A percentile compares a stretch with the other conserved stretches of the same genome.
Evolutionary conservation across 192 early-diverging fungal species (phyloP).

Genomic region (Pilaira anomala): DNA sequence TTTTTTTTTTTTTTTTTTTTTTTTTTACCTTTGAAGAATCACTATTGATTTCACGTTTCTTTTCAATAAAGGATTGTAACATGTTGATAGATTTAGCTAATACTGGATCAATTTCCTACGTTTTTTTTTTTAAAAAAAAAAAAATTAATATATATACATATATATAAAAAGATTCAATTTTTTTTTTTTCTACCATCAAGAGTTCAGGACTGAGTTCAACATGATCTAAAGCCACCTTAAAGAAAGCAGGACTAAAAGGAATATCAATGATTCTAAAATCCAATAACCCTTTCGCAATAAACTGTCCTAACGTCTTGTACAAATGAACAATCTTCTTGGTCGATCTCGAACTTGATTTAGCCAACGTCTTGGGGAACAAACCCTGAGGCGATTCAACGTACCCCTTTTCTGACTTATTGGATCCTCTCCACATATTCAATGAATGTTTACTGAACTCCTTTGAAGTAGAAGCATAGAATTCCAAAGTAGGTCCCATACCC

Average conservation of each 20-base stretch:
- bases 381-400: slow-evolving; percentile 51
- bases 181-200: slow-evolving; percentile 16
- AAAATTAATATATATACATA: not conserved
- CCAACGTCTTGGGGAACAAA: slow-evolving; percentile 52
- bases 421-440: slow-evolving; percentile 70
- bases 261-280: slow-evolving; percentile 86
- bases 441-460: slow-evolving; percentile 63
- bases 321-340: slow-evolving; percentile 52
- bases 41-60: slow-evolving; percentile 57
- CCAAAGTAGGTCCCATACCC: slow-evolving; percentile 86
- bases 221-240: slow-evolving; percentile 63
- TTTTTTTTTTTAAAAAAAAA: too few species aligned
- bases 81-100: slow-evolving; percentile 65
- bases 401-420: slow-evolving; percentile 19
- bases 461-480: slow-evolving; percentile 86
- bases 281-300: slow-evolving; percentile 85
- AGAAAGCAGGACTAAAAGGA: slow-evolving; percentile 71
- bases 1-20: not conserved
- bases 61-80: slow-evolving; percentile 60
- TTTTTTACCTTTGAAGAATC: slow-evolving; percentile 41
- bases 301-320: slow-evolving; percentile 77
- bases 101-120: slow-evolving; percentile 63
- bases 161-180: not conserved
- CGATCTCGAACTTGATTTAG: not conserved
- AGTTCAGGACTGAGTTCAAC: not conserved